Base-by-base conservation (phyloP, 1,284 basidiomycete genomes). In the Rhodofomes roseus region DNA sequence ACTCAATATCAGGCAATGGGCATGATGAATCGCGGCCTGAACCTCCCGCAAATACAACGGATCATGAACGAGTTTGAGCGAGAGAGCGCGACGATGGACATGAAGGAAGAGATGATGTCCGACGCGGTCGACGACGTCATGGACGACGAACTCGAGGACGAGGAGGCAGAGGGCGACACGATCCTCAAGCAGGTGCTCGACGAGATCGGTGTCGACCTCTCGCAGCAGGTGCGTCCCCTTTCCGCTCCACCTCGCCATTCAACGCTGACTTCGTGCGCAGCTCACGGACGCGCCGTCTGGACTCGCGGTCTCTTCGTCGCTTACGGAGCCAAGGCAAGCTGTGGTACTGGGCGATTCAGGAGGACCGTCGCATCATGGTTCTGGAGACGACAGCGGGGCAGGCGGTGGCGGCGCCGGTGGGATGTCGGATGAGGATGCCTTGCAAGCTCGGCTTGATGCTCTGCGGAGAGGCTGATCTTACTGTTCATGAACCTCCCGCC, bases 61-160 rank as follows among this genome's bases (percentile, higher is more conserved):
- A 98, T 99, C 71, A 95, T 99, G 91, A 92, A 90, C 67, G 96
- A 99, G 54, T 99, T 99, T 67, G 96, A 99, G 78, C 91, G 89
- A 69, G 97, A 99, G 77, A 96, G 90, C 64, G 88, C 92, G 11
- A 93, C 91, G 73, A 99, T 99, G 97, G 96, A 99, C 75, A 99
- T 99, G 97, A 99, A 98, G 77, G 97, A 98, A 76, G 96, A 98
- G 74, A 97, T 99, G 92, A 99, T 99, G 96, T 93, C 91, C 40
- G 97, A 99, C 63, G 92, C 96, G 1, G 92, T 99, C 9, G 97
- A 99, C 76, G 96, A 98, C 70, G 96, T 95, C 40, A 98, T 99
- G 95, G 95, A 97, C 69, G 92, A 93, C 54, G 93, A 95, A 23
- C 80, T 79, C 40, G 94, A 95, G 65, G 96, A 96, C 56, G 96